Evolutionary conservation across 345 rosid genomes (phyloP).

Genomic region (Physaria fendleri): DNA sequence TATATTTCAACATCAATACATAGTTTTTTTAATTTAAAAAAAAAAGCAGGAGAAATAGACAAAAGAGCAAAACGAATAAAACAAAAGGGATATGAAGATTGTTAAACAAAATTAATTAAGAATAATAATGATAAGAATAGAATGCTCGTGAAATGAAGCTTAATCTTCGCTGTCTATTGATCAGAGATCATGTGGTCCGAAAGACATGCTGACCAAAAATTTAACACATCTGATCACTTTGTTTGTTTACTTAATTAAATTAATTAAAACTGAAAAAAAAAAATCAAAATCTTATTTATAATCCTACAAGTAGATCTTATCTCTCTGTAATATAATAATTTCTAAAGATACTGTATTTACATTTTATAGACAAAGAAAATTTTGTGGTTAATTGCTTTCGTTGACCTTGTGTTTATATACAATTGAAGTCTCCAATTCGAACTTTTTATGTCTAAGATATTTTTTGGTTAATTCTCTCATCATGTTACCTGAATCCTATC

Average conservation of each 20-base stretch:
- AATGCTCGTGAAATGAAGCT: slow-evolving; percentile 28
- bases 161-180: slow-evolving; percentile 31
- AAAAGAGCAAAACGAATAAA: slow-evolving; percentile 20
- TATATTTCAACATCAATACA: not conserved
- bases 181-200: slow-evolving; percentile 32
- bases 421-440: slow-evolving; percentile 1
- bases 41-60: not conserved
- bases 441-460: slow-evolving; percentile 12
- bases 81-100: slow-evolving; percentile 13
- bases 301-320: slow-evolving; percentile 13
- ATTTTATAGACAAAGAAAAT: not conserved
- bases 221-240: slow-evolving; percentile 27
- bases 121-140: not conserved
- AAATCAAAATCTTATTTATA: slow-evolving; percentile 12
- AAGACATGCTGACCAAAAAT: slow-evolving; percentile 31
- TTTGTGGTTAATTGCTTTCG: slow-evolving; percentile 11
- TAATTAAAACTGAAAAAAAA: slow-evolving; percentile 1
- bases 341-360: not conserved
- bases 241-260: not conserved
- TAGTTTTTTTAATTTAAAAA: not conserved
- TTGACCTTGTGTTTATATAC: slow-evolving; percentile 10
- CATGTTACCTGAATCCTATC: slow-evolving; percentile 27
- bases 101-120: not conserved
- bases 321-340: not conserved
- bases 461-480: slow-evolving; percentile 7